A percentile compares a stretch with the other conserved stretches of the same genome.
These are phyloP conservation scores for Verticillium dahliae DNA, from an alignment of 2,329 filamentous ascomycete genomes.

Conservation along the genomic window DNA sequence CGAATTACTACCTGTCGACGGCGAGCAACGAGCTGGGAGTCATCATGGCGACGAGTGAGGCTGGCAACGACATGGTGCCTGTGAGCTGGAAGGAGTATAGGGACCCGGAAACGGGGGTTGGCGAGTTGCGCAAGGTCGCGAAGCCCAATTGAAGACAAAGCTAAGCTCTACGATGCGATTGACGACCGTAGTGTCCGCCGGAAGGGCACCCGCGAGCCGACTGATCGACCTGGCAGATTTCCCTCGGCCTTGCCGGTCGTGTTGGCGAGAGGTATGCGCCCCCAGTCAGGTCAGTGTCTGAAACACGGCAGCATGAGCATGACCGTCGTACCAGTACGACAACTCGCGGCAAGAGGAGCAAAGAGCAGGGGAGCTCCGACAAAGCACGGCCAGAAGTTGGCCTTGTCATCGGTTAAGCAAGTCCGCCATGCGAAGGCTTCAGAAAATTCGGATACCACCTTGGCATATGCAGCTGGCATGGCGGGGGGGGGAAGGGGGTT, in stretches of 20 bases:
- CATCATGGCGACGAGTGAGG: slow-evolving; percentile 84
- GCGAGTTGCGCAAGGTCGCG: slow-evolving; percentile 84
- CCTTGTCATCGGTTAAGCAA: neutral
- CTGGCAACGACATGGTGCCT: slow-evolving; percentile 85
- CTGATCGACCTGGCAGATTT: neutral
- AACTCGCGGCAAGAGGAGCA: neutral
- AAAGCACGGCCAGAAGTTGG: neutral
- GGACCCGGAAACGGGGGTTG: slow-evolving; percentile 70
- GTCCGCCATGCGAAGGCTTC: neutral
- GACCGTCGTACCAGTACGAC: neutral
- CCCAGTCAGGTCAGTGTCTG: neutral
- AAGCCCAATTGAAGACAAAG: slow-evolving; percentile 65
- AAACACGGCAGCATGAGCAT: neutral
- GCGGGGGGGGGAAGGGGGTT: neutral
- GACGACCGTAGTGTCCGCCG: neutral
- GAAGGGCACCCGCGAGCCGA: neutral
- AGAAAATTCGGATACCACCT: neutral
- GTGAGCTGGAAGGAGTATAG: slow-evolving; percentile 93
- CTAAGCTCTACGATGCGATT: neutral
- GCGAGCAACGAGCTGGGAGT: slow-evolving; percentile 88
- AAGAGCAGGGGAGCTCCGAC: neutral
- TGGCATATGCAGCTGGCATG: neutral
- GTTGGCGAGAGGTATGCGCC: neutral
- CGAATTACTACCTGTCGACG: slow-evolving; percentile 92
- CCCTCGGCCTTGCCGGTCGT: neutral